phyloP scores from a whole-genome alignment of 306 rosid species.

The Corylus heterophylla region DNA sequence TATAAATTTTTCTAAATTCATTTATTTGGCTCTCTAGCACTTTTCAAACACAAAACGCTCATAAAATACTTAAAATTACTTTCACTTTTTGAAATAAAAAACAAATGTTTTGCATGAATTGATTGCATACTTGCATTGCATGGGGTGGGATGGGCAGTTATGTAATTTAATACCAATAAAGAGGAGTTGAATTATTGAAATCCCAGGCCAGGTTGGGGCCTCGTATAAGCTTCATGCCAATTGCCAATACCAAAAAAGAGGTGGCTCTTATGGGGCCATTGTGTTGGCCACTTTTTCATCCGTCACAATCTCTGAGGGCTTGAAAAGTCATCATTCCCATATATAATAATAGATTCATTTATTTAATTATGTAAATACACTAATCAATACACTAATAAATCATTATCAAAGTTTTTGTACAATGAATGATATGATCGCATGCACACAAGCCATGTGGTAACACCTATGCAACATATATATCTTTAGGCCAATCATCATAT shows the following conservation, averaged over 20 bases:
- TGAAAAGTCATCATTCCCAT: conserved; percentile 31
- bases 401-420: background rate
- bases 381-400: conserved; percentile 1
- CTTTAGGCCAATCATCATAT: too few relatives aligned
- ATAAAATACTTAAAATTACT: too few relatives aligned
- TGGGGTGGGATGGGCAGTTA: conserved; percentile 5
- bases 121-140: background rate
- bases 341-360: conserved; percentile 24
- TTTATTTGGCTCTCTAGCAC: too few relatives aligned
- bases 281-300: conserved; percentile 55
- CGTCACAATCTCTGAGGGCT: conserved; percentile 12
- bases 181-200: conserved; percentile 22
- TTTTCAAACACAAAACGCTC: too few relatives aligned
- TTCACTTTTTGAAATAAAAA: too few relatives aligned
- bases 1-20: too few relatives aligned
- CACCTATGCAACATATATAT: background rate
- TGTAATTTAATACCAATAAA: conserved; percentile 4
- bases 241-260: conserved; percentile 19
- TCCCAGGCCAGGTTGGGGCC: conserved; percentile 4
- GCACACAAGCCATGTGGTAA: background rate
- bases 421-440: background rate
- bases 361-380: conserved; percentile 17
- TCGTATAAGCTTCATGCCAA: conserved; percentile 31
- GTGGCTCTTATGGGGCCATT: conserved; percentile 42
- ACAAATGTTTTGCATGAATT: background rate